Evolutionary conservation across 345 rosid genomes (phyloP).

Genomic region (Moricandia arvensis): DNA sequence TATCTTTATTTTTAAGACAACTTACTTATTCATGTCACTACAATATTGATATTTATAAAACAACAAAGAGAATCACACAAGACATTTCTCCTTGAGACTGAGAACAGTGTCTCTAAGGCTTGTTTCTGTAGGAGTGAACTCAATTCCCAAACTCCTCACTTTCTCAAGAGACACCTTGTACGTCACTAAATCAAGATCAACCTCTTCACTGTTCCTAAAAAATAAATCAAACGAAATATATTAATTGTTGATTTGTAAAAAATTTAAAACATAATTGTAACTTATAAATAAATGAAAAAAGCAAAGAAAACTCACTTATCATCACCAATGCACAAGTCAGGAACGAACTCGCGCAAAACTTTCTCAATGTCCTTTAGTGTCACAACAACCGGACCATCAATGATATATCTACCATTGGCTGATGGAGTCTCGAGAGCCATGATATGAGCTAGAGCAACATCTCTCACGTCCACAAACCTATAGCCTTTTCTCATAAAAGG

Average conservation of each 20-base stretch:
- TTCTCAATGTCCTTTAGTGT: neutral
- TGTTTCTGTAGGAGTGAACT: neutral
- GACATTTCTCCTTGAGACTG: neutral
- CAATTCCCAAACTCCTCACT: neutral
- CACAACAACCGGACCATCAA: neutral
- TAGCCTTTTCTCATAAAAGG: neutral
- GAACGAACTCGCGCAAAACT: neutral
- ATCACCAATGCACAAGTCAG: neutral
- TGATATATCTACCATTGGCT: neutral
- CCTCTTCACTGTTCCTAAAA: neutral
- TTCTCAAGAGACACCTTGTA: neutral
- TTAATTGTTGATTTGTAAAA: neutral
- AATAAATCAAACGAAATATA: neutral
- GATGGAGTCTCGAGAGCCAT: neutral
- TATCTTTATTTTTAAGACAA: neutral
- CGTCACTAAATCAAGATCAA: neutral
- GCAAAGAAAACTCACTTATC: neutral
- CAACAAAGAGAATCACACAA: neutral
- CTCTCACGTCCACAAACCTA: conserved; percentile 3
- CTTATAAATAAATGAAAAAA: neutral
- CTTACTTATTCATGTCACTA: neutral
- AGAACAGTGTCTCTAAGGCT: neutral
- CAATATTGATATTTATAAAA: neutral
- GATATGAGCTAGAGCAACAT: neutral
- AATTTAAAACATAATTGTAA: neutral